Evolutionary conservation across 106 monocot genomes (phyloP).

Genomic region (Gastrodia elata): DNA sequence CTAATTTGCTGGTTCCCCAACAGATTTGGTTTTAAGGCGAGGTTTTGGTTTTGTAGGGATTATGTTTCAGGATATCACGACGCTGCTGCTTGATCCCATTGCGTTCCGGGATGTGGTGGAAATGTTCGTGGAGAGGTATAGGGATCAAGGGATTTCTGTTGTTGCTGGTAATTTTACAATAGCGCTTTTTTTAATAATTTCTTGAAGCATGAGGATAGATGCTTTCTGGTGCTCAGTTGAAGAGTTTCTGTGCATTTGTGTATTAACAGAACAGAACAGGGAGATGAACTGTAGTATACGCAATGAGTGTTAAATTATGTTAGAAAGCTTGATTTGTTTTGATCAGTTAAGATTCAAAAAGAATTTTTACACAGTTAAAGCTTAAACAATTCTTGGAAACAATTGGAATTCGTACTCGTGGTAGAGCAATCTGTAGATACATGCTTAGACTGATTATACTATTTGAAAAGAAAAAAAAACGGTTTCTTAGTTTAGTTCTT

Average conservation of each 20-base stretch:
- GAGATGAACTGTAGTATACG: not conserved
- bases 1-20: not conserved
- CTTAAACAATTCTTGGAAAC: no score
- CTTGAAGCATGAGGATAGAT: not conserved
- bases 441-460: no score
- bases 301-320: no score
- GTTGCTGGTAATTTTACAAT: conserved; percentile 54
- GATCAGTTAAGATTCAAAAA: no score
- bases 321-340: no score
- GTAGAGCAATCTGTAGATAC: no score
- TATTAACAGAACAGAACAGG: not conserved
- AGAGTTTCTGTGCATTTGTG: not conserved
- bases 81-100: conserved; percentile 68
- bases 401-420: no score
- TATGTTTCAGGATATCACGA: conserved; percentile 93
- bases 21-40: not conserved
- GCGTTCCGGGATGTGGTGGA: conserved; percentile 77
- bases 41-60: conserved; percentile 36
- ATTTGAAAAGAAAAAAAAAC: no score
- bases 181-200: not conserved
- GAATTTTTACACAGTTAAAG: no score
- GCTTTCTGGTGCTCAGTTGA: not conserved
- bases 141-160: conserved; percentile 63
- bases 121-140: conserved; percentile 83
- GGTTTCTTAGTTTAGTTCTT: no score